Conservation (phyloP, 2,329 filamentous ascomycete species). For the Hypoxylon sp. region DNA sequence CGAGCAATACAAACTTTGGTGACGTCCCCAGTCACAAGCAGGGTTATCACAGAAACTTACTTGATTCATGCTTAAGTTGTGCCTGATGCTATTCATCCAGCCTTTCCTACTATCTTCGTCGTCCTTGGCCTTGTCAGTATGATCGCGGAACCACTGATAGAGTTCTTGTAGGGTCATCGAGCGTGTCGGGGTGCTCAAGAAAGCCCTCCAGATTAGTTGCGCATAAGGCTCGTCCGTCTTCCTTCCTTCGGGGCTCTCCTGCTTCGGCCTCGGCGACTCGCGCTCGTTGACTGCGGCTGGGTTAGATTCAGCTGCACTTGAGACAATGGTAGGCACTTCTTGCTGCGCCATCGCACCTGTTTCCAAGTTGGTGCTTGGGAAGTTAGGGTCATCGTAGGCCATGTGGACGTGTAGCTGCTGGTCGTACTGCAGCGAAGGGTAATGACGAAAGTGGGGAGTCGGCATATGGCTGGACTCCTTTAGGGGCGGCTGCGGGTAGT, state of each 20-base stretch:
- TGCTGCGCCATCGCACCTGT: slow-evolving; percentile 26
- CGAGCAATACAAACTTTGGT: not conserved
- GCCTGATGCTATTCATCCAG: slow-evolving; percentile 96
- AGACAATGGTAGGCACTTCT: slow-evolving; percentile 18
- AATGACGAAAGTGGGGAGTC: slow-evolving; percentile 23
- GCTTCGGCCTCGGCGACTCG: slow-evolving; percentile 37
- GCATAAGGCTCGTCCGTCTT: slow-evolving; percentile 79
- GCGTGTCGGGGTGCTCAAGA: slow-evolving; percentile 75
- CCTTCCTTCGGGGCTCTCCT: slow-evolving; percentile 46
- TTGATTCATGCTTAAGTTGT: slow-evolving; percentile 95
- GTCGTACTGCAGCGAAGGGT: slow-evolving; percentile 30
- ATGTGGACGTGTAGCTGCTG: slow-evolving; percentile 37
- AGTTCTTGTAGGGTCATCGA: slow-evolving; percentile 87
- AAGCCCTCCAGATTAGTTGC: slow-evolving; percentile 81
- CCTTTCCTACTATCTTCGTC: slow-evolving; percentile 69
- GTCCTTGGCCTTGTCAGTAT: slow-evolving; percentile 81
- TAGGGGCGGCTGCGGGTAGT: slow-evolving; percentile 36
- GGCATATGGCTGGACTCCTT: slow-evolving; percentile 29
- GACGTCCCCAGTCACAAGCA: not conserved
- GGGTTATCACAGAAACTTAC: slow-evolving; percentile 66
- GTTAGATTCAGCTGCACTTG: slow-evolving; percentile 27
- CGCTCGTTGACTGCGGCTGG: slow-evolving; percentile 16
- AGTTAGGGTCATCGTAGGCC: slow-evolving; percentile 19
- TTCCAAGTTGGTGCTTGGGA: slow-evolving; percentile 22
- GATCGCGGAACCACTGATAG: slow-evolving; percentile 88